Evolutionary conservation across 192 early-diverging fungal genomes (phyloP), one percentile per base, ranked within the genome.

Genomic region (Podila minutissima): DNA sequence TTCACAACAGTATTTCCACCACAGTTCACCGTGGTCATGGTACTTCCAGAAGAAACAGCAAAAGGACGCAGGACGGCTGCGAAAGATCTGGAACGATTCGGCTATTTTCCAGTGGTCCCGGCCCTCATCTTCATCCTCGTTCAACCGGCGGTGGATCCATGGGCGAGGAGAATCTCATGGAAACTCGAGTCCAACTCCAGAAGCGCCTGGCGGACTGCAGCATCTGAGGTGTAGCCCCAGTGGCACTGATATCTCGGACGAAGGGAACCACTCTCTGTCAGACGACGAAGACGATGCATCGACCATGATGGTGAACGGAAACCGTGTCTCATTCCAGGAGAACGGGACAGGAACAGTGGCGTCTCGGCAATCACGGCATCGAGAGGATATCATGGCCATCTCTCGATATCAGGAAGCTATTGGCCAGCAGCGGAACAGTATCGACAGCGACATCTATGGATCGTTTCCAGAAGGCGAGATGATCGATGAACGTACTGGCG

Each of bases 61-160:
- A 22, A 69, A 81, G 33, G 76, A 68, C 28, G 5, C 76, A 3
- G 63, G 71, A 65, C 70, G 77, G 9, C 35, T 81, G 9, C 72
- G 71, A 32, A 62, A 59, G 71, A 81, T 81, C 2, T 81, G 71
- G 77, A 81, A 81, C 37, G 77, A 81, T 3, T 81, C 76, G 9
- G 59, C 66, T 6, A 72, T 81, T 49, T 73, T 81, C 50, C 76
- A 72, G 2, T 61, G 71, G 67, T 69, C 77, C 4, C 72, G 73
- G 20, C 49, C 76, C 11, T 22, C 71, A 33, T 46, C 41, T 0
- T 46, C 41, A 4, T 46, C 41, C 15, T 46, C 41, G 0, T 11
- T 48, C 62, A 63, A 37, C 57, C 35, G 19, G 9, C 35, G 33
- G 35, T 26, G 33, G 37, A 28, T 17, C 55, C 11, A 31, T 33